Evolutionary conservation across 768 basidiomycete species (phyloP).

Genomic region (Lanmaoa rubissima): DNA sequence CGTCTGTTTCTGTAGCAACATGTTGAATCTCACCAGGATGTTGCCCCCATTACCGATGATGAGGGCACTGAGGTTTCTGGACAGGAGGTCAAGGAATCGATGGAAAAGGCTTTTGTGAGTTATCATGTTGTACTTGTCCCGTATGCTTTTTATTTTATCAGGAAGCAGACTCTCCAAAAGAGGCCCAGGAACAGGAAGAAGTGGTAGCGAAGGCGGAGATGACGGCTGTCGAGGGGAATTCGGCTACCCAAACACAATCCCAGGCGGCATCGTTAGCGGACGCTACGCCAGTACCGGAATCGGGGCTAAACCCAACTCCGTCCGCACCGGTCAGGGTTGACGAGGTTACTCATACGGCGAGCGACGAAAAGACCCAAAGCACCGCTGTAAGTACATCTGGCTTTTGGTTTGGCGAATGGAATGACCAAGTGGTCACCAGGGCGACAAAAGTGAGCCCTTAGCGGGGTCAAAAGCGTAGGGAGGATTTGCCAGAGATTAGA

Average conservation of each 20-base stretch:
- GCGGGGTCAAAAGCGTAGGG: conserved; percentile 9
- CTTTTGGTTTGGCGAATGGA: not conserved
- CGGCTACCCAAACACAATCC: not conserved
- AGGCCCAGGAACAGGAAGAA: conserved; percentile 30
- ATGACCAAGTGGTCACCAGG: conserved; percentile 7
- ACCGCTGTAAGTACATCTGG: conserved; percentile 16
- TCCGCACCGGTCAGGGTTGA: not conserved
- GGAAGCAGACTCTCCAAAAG: conserved; percentile 33
- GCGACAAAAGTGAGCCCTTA: not conserved
- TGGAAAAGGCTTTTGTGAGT: conserved; percentile 27
- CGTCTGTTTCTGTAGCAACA: conserved; percentile 18
- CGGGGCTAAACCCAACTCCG: not conserved
- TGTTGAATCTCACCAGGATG: conserved; percentile 8
- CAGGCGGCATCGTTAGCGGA: not conserved
- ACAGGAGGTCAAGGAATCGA: conserved; percentile 33
- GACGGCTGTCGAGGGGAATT: not conserved
- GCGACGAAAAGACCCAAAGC: conserved; percentile 3
- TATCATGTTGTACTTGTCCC: not conserved
- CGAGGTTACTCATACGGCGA: conserved; percentile 1
- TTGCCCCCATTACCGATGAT: conserved; percentile 25
- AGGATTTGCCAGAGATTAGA: not conserved
- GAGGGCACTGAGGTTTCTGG: conserved; percentile 30
- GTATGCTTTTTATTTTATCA: conserved; percentile 12
- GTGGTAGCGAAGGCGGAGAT: conserved; percentile 8
- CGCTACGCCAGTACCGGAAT: not conserved